A percentile compares a stretch with the other conserved stretches of the same genome.
These are phyloP conservation scores for Penicillium brevicompactum DNA, from an alignment of 2,329 filamentous ascomycete genomes.

Conservation along the genomic window DNA sequence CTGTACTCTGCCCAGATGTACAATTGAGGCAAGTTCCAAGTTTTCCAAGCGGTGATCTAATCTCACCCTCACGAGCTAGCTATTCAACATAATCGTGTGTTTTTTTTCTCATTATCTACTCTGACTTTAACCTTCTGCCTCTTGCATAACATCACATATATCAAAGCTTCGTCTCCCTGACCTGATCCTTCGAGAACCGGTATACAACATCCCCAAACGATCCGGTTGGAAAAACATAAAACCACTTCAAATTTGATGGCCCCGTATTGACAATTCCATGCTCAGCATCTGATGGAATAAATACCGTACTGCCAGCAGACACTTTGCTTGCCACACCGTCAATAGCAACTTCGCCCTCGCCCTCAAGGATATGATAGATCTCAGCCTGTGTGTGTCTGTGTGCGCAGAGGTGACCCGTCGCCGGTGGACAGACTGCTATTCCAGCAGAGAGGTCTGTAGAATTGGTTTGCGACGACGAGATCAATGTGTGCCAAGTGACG, in stretches of 20 bases:
- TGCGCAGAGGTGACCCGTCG: slow-evolving; percentile 36
- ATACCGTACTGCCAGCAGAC: slow-evolving; percentile 38
- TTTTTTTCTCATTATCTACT: no score
- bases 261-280: slow-evolving; percentile 42
- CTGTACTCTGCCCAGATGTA: no score
- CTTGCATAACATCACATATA: no score
- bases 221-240: slow-evolving; percentile 46
- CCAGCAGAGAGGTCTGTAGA: slow-evolving; percentile 42
- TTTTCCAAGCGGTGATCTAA: no score
- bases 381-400: slow-evolving; percentile 49
- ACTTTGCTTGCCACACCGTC: slow-evolving; percentile 39
- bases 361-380: slow-evolving; percentile 46
- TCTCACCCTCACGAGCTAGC: no score
- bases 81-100: no score
- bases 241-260: slow-evolving; percentile 37
- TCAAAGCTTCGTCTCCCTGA: slow-evolving; percentile 6
- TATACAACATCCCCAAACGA: slow-evolving; percentile 44
- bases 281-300: slow-evolving; percentile 47
- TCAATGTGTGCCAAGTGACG: slow-evolving; percentile 45
- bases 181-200: slow-evolving; percentile 29
- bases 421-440: slow-evolving; percentile 37
- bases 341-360: slow-evolving; percentile 40
- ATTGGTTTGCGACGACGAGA: slow-evolving; percentile 37
- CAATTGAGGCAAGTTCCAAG: no score
- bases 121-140: no score